Conservation (phyloP, 192 early-diverging fungal genomes). For the Funneliformis geosporum region DNA sequence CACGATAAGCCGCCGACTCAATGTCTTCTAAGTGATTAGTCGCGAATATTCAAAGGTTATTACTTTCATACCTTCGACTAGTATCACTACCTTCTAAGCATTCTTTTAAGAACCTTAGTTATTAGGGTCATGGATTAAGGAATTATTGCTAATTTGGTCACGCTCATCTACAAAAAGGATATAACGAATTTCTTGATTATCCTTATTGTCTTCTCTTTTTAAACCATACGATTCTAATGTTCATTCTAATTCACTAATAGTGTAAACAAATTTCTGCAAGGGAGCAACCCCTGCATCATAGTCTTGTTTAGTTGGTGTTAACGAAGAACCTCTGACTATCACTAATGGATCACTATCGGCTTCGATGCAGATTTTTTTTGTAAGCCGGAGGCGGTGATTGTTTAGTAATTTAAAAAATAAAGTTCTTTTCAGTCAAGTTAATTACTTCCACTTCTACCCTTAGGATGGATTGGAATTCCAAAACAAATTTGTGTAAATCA, state of each 20-base stretch:
- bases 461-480: too few relatives aligned
- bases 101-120: constrained; percentile 10
- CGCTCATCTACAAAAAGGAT: constrained; percentile 19
- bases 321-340: neutral
- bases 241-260: constrained; percentile 19
- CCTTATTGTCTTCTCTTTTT: constrained; percentile 6
- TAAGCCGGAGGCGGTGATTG: too few relatives aligned
- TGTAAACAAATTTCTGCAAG: neutral
- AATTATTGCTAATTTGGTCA: constrained; percentile 4
- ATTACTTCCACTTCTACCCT: too few relatives aligned
- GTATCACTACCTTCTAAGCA: constrained; percentile 9
- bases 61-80: neutral
- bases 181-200: neutral
- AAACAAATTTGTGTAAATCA: too few relatives aligned
- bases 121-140: neutral
- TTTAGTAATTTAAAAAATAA: too few relatives aligned
- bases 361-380: neutral
- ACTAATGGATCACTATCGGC: neutral
- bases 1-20: neutral
- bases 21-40: constrained; percentile 10
- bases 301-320: constrained; percentile 3
- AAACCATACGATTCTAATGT: neutral
- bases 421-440: too few relatives aligned
- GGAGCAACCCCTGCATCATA: neutral
- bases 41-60: constrained; percentile 14